These are phyloP conservation scores for Rhexocercosporidium sp. DNA, from an alignment of 2,329 filamentous ascomycete species.

Conservation along the genomic window DNA sequence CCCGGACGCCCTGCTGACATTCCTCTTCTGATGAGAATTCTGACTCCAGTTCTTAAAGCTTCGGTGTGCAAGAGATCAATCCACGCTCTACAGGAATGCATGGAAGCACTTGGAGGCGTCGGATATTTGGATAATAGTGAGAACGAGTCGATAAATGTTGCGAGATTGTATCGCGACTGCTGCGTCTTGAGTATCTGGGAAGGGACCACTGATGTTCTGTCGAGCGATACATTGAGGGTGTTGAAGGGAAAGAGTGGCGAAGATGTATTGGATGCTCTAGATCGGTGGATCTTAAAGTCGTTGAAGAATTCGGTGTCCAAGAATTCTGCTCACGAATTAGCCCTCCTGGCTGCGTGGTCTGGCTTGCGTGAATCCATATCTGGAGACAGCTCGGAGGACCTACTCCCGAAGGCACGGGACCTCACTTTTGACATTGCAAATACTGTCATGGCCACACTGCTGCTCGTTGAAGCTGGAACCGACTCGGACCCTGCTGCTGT, in stretches of 20 bases:
- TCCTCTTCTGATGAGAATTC: conserved; percentile 56
- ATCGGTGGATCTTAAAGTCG: conserved; percentile 41
- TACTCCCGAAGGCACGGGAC: conserved; percentile 18
- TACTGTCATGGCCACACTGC: conserved; percentile 19
- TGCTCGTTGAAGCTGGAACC: conserved; percentile 13
- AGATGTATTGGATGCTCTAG: conserved; percentile 49
- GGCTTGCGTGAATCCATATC: not conserved
- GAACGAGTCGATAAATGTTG: conserved; percentile 68
- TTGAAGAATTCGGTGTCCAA: not conserved
- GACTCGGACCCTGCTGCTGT: not conserved
- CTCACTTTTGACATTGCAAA: conserved; percentile 22
- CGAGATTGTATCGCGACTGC: conserved; percentile 68
- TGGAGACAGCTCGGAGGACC: not conserved
- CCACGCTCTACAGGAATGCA: conserved; percentile 58
- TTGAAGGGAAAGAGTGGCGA: conserved; percentile 45
- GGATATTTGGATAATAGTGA: conserved; percentile 68
- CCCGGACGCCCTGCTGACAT: conserved; percentile 18
- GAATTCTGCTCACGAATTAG: not conserved
- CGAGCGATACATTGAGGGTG: conserved; percentile 57
- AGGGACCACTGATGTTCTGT: conserved; percentile 74
- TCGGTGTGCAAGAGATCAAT: conserved; percentile 58
- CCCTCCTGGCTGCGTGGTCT: not conserved
- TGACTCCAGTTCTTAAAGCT: conserved; percentile 66
- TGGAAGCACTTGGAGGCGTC: conserved; percentile 70
- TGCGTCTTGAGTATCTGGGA: conserved; percentile 72